These are phyloP conservation scores for Podaxis sp. DNA, from an alignment of 768 basidiomycete species.

Conservation along the genomic window DNA sequence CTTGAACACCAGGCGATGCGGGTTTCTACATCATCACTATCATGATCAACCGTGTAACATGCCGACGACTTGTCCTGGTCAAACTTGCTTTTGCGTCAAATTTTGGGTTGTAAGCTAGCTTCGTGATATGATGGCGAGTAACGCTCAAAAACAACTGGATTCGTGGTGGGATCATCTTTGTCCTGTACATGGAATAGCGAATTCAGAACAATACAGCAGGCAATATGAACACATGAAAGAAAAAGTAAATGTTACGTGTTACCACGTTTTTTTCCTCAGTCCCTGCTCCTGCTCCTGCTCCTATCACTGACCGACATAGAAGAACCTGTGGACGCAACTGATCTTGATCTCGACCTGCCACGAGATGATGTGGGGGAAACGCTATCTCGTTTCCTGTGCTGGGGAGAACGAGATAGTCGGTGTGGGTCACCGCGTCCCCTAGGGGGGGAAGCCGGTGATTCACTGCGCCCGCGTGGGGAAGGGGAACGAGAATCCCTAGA, in stretches of 20 bases:
- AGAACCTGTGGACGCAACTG: conserved; percentile 22
- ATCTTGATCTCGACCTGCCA: conserved; percentile 14
- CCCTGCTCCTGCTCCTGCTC: conserved; percentile 19
- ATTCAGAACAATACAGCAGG: neutral
- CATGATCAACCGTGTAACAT: too few species aligned
- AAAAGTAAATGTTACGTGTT: neutral
- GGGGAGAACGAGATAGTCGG: conserved; percentile 25
- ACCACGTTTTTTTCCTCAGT: neutral
- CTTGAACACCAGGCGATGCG: too few species aligned
- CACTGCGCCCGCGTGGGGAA: conserved; percentile 11
- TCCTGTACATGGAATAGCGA: conserved; percentile 1
- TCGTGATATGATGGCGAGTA: neutral
- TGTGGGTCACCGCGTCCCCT: conserved; percentile 20
- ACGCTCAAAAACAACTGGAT: neutral
- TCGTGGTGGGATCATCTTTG: neutral
- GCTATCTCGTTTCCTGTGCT: conserved; percentile 15
- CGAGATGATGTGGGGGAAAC: conserved; percentile 1
- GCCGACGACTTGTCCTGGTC: too few species aligned
- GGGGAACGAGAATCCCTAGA: conserved; percentile 17
- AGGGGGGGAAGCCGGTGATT: conserved; percentile 3
- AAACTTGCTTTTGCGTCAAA: neutral
- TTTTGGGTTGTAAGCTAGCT: neutral
- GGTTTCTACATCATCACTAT: too few species aligned
- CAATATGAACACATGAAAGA: neutral
- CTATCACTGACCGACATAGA: conserved; percentile 24